Base-by-base conservation (phyloP, 768 basidiomycete genomes). In the Tulasnella calospora region DNA sequence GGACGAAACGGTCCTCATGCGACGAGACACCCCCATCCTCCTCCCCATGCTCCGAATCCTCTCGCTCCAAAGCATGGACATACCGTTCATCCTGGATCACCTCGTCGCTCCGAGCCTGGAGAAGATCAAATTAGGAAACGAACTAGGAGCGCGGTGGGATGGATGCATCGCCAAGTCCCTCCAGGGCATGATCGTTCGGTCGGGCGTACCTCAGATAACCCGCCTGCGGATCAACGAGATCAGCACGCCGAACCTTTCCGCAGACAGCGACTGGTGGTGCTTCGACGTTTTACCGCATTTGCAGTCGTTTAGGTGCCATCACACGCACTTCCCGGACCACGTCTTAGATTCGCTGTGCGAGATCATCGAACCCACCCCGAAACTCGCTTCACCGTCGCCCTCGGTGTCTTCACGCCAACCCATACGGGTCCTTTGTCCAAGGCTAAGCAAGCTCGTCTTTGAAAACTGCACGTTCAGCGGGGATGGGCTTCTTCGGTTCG, bases 211-310 rank as follows among this genome's bases (percentile, higher is more conserved):
- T 7, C 69, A 35, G 17, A 78, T 78, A 38, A 78, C 77, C 8
- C 77, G 77, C n/a, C 41, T 78, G 10, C 61, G 77, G n/a, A 78
- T 78, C 77, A 78, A 78, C 46, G 77, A 78, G 30, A 70, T 78
- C 71, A 41, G 70, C 69, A 72, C 77, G 35, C 77, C 70, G 6
- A 70, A 71, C 35, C 3, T 40, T 2, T 9, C 71, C 21, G 61
- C n/a, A 27, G 61, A 67, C 61, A 44, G 38, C 36, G 69, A 78
- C 70, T 78, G 77, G 77, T 61, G 61, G 27, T 70, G 69, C 23
- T 78, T 78, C 71, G 77, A 71, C 27, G 69, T 27, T 1, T 36
- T 78, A 17, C 77, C 77, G 27, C 61, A 78, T 30, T 44, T 78
- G 35, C 69, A 71, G 44, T 78, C 77, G n/a, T 78, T 78, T 38